Percentiles rank a stretch among this genome's conserved stretches.
Conservation (phyloP, 768 basidiomycete genomes). For the Boletus rubropictus region DNA sequence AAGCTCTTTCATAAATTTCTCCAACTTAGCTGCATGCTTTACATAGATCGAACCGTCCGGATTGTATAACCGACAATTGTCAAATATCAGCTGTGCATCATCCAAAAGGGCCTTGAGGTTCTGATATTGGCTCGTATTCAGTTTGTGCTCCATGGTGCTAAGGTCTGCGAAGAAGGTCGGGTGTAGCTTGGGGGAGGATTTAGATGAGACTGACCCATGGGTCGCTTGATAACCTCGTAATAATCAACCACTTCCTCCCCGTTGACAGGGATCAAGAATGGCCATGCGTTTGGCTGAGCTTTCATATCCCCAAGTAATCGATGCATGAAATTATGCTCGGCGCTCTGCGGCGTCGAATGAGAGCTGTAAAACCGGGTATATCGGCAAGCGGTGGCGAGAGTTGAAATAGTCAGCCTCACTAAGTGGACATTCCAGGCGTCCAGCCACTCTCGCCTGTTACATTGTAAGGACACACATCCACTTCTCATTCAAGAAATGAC, state of each 20-base stretch:
- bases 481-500: conserved; percentile 19
- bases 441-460: conserved; percentile 81
- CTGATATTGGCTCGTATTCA: conserved; percentile 81
- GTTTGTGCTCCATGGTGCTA: conserved; percentile 79
- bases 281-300: conserved; percentile 77
- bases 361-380: conserved; percentile 14
- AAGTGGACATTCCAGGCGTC: conserved; percentile 75
- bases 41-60: conserved; percentile 73
- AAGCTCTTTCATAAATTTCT: conserved; percentile 64
- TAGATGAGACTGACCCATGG: conserved; percentile 70
- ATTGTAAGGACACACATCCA: conserved; percentile 8
- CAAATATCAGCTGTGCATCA: conserved; percentile 80
- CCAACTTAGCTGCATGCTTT: conserved; percentile 79
- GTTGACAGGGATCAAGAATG: conserved; percentile 80
- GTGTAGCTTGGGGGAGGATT: not conserved
- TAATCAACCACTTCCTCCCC: conserved; percentile 80
- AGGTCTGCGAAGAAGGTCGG: conserved; percentile 51
- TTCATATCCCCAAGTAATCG: conserved; percentile 74
- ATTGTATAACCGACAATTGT: conserved; percentile 89
- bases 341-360: conserved; percentile 44
- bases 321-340: conserved; percentile 65
- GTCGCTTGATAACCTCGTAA: conserved; percentile 79
- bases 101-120: conserved; percentile 67
- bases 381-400: not conserved
- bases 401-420: conserved; percentile 39